A percentile compares a stretch with the other conserved stretches of the same genome.
phyloP scores from a whole-genome alignment of 2,329 filamentous ascomycete genomes.

The Fusarium coffeatum region DNA sequence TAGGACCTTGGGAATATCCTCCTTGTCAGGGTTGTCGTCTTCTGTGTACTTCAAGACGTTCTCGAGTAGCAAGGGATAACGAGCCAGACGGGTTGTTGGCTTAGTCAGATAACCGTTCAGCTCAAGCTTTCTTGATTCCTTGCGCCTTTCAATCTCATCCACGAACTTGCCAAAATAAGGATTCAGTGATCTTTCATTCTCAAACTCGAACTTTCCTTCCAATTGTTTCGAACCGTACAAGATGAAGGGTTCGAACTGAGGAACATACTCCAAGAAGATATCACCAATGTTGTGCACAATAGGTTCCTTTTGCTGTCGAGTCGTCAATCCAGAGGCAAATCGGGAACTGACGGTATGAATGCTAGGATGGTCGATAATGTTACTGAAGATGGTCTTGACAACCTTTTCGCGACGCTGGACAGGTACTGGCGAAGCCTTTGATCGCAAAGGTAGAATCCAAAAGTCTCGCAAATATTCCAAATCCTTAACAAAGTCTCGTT shows the following conservation, averaged over 20 bases:
- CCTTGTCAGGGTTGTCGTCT: conserved; percentile 87
- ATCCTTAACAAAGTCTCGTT: conserved; percentile 98
- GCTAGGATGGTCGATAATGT: conserved; percentile 83
- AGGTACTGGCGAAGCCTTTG: conserved; percentile 86
- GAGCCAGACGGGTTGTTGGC: conserved; percentile 91
- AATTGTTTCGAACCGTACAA: conserved; percentile 95
- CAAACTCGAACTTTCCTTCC: conserved; percentile 97
- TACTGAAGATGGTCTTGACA: conserved; percentile 93
- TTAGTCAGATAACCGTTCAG: conserved; percentile 98
- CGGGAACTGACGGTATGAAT: conserved; percentile 92
- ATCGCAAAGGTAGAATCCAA: conserved; percentile 93
- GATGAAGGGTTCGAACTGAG: conserved; percentile 95
- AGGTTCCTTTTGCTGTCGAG: conserved; percentile 88
- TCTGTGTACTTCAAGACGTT: conserved; percentile 93
- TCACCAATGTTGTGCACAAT: conserved; percentile 92
- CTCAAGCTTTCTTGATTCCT: conserved; percentile 96
- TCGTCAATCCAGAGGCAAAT: conserved; percentile 88
- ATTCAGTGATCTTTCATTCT: conserved; percentile 92
- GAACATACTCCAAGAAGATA: conserved; percentile 92
- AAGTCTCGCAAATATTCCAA: conserved; percentile 97
- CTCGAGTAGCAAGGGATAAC: conserved; percentile 92
- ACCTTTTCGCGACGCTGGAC: conserved; percentile 88
- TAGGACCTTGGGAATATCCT: conserved; percentile 91
- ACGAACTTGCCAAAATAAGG: conserved; percentile 89
- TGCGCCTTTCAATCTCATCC: conserved; percentile 94